Evolutionary conservation across 176 grass and related monocot species (phyloP).

Genomic region (Urochloa ruziziensis): DNA sequence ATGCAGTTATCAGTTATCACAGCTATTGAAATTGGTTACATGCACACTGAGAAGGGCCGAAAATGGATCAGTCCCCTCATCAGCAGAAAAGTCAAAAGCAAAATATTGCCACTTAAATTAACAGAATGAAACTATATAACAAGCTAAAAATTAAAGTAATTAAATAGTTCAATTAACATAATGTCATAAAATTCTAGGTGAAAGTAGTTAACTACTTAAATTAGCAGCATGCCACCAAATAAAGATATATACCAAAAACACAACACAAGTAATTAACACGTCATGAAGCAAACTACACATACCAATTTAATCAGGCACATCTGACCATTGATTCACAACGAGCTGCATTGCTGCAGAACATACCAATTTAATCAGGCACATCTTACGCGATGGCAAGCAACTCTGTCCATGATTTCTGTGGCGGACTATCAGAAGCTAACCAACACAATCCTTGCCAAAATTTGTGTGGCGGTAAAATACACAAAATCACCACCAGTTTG

Average conservation of each 20-base stretch:
- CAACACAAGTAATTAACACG: conserved; percentile 11
- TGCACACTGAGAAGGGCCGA: conserved; percentile 15
- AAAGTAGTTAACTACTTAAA: conserved; percentile 15
- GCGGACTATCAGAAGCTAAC: no score
- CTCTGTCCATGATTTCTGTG: no score
- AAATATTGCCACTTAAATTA: conserved; percentile 27
- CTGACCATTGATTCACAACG: no score
- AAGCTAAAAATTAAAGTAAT: background rate
- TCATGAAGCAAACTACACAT: background rate
- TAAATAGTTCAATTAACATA: background rate
- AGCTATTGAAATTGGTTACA: background rate
- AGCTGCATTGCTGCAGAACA: no score
- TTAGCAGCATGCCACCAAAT: conserved; percentile 17
- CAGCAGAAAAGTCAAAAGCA: conserved; percentile 13
- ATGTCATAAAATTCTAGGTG: conserved; percentile 38
- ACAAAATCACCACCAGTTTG: no score
- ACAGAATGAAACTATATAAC: background rate
- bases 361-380: no score
- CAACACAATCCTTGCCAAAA: no score
- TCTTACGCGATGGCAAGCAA: no score
- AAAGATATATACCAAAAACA: no score
- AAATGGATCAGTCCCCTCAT: conserved; percentile 6
- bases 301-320: no score
- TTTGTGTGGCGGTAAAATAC: no score
- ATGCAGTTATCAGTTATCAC: background rate